A percentile compares a stretch with the other conserved stretches of the same genome.
These are phyloP conservation scores for Purshia tridentata DNA, from an alignment of 306 rosid species.

Conservation along the genomic window DNA sequence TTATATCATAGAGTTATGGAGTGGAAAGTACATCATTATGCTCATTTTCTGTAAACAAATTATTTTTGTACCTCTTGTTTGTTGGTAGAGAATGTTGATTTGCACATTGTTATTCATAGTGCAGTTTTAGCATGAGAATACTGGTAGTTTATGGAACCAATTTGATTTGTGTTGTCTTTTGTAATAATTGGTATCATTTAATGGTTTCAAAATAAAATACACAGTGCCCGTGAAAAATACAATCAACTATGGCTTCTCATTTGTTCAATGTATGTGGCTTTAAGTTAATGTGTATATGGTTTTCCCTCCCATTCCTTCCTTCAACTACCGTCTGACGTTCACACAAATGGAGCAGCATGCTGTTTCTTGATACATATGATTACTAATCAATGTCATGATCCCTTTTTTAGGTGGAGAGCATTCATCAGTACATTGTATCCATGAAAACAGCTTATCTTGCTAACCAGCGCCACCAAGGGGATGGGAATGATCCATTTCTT, in stretches of 20 bases:
- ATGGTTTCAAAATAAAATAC: background rate
- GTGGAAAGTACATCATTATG: background rate
- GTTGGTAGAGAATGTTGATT: background rate
- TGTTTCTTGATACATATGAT: slow-evolving; percentile 20
- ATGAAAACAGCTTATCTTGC: slow-evolving; percentile 86
- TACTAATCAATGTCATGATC: slow-evolving; percentile 27
- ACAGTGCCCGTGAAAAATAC: background rate
- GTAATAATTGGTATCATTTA: background rate
- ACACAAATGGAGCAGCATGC: slow-evolving; percentile 13
- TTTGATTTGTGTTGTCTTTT: background rate
- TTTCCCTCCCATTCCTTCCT: background rate
- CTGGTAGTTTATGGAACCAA: background rate
- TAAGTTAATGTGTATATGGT: background rate
- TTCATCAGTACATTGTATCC: slow-evolving; percentile 92
- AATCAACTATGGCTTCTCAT: background rate
- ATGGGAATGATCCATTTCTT: slow-evolving; percentile 84
- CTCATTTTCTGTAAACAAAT: background rate
- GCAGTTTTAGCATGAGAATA: background rate
- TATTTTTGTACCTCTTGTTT: background rate
- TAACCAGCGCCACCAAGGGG: slow-evolving; percentile 81
- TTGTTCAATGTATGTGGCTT: background rate
- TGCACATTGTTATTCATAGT: background rate
- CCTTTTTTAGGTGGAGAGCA: slow-evolving; percentile 75
- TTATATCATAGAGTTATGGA: slow-evolving; percentile 3
- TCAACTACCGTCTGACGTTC: background rate